These are phyloP conservation scores for Heliamphora pulchella DNA, from an alignment of 179 eudicot genomes.

Conservation along the genomic window DNA sequence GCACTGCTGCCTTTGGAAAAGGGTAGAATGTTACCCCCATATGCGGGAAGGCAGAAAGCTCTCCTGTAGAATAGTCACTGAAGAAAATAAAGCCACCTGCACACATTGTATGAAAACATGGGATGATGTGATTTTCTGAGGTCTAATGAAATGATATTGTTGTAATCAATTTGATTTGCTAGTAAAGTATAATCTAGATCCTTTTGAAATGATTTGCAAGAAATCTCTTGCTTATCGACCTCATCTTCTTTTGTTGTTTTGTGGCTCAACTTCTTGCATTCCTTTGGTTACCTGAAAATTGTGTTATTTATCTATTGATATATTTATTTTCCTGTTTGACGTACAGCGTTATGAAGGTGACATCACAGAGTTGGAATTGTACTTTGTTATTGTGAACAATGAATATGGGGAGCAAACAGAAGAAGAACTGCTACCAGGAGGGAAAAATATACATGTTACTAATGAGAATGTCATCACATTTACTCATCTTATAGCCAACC, in stretches of 20 bases:
- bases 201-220: neutral
- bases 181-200: neutral
- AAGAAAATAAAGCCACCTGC: neutral
- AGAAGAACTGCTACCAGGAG: constrained; percentile 83
- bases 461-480: constrained; percentile 85
- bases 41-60: neutral
- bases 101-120: neutral
- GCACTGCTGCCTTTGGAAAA: too few species aligned
- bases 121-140: neutral
- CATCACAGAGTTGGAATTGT: constrained; percentile 71
- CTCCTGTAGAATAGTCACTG: neutral
- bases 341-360: constrained; percentile 81
- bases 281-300: neutral
- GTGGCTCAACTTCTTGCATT: neutral
- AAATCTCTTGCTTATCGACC: neutral
- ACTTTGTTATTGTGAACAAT: constrained; percentile 85
- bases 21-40: too few species aligned
- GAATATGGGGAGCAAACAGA: constrained; percentile 97
- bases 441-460: constrained; percentile 73
- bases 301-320: neutral
- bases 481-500: constrained; percentile 84
- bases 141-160: neutral
- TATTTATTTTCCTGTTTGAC: constrained; percentile 11
- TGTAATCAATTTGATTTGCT: neutral
- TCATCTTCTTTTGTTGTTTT: neutral